Evolutionary conservation across 225 moss, liverwort and hornwort species (phyloP), one percentile per base, ranked within the genome.

Genomic region (Pseudisothecium myosuroides): DNA sequence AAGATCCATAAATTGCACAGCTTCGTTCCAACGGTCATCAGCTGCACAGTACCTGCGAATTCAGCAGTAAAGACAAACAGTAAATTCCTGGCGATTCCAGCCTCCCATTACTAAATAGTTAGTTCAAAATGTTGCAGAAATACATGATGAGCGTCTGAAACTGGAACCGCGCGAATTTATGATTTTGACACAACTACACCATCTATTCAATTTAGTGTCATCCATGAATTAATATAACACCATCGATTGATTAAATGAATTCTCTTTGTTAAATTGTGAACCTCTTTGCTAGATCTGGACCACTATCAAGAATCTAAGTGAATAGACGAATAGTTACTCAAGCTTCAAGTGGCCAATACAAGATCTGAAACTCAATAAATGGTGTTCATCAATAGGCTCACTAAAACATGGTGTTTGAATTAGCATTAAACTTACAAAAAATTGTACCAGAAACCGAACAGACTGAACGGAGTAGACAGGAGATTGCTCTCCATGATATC

Each of bases 1-100:
- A 55, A 98, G 88, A 90, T 98, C 95, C 92, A 98, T 80, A 85
- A 98, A 98, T 72, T 90, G 88, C 74, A 95, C 96, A 87, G 98
- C 98, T 82, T 96, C 94, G 21, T 77, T 90, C 93, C 97, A 96
- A 61, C 96, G 96, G 81, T 98, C 98, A 93, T 98, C 98, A 84
- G 98, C 98, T 43, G 90, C 90, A 86, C 96, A 96, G 69, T 96
- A 96, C 88, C 96, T 96, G 84, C 37, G 39, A 22, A 86, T 59
- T 75, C 49, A 83, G 45, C 55, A 87, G 65, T 22, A 34, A 75
- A 21, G n/a, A 28, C 73, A 73, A 73, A 83, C 23, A n/a, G 17
- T 91, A 19, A 78, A 45, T 7, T n/a, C 47, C 76, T 77, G 27
- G 63, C 47, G 8, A n/a, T 87, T 90, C 80, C 56, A 56, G 60